Percentiles rank a stretch among this genome's conserved stretches.
phyloP scores from a whole-genome alignment of 78 protist genomes.

The Tieghemostelium lacteum region DNA sequence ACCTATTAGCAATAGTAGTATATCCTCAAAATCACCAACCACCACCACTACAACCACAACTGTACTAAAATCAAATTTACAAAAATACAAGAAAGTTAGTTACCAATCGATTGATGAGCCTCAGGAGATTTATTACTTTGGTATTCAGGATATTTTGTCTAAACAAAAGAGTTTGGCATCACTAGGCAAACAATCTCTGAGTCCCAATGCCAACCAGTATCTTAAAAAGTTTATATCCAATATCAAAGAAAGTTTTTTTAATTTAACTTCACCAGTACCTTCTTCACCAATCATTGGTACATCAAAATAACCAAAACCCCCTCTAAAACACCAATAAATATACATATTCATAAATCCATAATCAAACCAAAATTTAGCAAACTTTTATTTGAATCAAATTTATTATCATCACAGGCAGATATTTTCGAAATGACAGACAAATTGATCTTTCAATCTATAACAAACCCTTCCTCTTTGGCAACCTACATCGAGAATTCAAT shows the following conservation, averaged over 20 bases:
- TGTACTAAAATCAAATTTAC: neutral
- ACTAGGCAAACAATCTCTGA: neutral
- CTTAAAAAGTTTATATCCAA: conserved; percentile 9
- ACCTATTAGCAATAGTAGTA: neutral
- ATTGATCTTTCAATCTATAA: no score
- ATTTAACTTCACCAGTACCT: no score
- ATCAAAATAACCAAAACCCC: no score
- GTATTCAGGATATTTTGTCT: conserved; percentile 7
- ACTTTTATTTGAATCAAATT: no score
- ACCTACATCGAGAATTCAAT: no score
- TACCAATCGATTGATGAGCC: neutral
- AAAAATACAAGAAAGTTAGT: neutral
- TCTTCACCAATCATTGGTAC: no score
- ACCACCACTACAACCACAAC: neutral
- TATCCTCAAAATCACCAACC: neutral
- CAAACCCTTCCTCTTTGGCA: no score
- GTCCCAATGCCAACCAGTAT: neutral
- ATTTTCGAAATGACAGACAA: no score
- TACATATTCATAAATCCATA: no score
- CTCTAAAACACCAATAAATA: no score
- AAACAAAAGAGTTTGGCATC: conserved; percentile 12
- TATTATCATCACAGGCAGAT: no score
- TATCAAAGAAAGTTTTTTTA: conserved; percentile 21
- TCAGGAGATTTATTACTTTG: conserved; percentile 34
- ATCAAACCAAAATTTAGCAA: no score